Evolutionary conservation across 2,329 filamentous ascomycete genomes (phyloP), one percentile per base, ranked within the genome.

Genomic region (Exserohilum turcica): DNA sequence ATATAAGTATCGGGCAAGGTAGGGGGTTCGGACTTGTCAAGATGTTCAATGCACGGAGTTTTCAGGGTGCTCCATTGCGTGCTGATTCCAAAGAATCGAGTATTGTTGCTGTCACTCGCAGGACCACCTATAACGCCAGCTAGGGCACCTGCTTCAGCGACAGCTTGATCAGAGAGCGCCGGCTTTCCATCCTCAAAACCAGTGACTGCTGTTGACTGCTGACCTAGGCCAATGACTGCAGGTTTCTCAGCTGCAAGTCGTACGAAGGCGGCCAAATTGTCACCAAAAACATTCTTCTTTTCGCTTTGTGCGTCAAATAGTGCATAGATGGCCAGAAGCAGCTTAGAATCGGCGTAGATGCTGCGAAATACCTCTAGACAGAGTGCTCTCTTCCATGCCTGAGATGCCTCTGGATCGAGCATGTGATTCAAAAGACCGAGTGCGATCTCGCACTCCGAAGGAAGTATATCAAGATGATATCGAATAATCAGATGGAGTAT

Each of bases 351-450:
- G 0, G 89, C 82, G 74, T 96, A 96, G 6, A 97, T 84, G 6
- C 89, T 88, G 50, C 90, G 85, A 64, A 97, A 91, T 0, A 97
- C 85, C 70, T 99, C 94, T 84, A 99, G 90, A 58, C 91, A 95
- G 5, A 97, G 76, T 0, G 91, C 87, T 52, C 93, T 83, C 72
- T 93, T 97, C 94, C 95, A 99, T 4, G 86, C 68, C 0, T 86
- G 81, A 2, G 88, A 86, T 12, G 79, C 78, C 59, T 97, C 94
- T 44, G 92, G 90, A 67, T 99, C 94, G 12, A 97, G 81, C 57
- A 96, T 83, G 59, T 95, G 89, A 2, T 90, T 95, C 37, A 97
- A 77, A 18, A 95, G 82, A 12, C 89, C 86, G 15, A 97, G 78
- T 0, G 90, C 89, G 66, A 93, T 89, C 44, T 92, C 90, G 56